These are phyloP conservation scores for Magnusiomyces suaveolens DNA, from an alignment of 1,139 yeast species.

Conservation along the genomic window DNA sequence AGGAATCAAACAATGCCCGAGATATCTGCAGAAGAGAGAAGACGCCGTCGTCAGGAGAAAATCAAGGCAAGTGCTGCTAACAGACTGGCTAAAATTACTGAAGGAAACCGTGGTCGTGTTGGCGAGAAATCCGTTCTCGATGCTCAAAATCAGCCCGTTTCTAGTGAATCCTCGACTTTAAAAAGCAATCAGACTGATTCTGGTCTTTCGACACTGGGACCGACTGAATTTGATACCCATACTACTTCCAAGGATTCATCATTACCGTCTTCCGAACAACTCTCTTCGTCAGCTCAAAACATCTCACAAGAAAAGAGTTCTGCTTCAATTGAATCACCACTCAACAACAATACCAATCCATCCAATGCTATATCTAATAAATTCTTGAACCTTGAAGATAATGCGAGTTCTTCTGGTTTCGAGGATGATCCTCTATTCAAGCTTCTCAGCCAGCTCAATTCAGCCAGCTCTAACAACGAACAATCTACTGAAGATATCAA, in stretches of 20 bases:
- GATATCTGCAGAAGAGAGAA: conserved; percentile 22
- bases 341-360: not conserved
- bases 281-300: too few species aligned
- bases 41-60: conserved; percentile 33
- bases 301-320: too few species aligned
- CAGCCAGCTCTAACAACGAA: conserved; percentile 4
- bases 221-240: too few species aligned
- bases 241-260: too few species aligned
- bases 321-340: too few species aligned
- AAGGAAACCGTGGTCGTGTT: not conserved
- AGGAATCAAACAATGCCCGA: conserved; percentile 1
- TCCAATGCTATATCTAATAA: too few species aligned
- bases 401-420: not conserved
- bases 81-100: conserved; percentile 33
- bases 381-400: too few species aligned
- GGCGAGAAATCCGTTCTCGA: not conserved
- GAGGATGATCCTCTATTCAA: conserved; percentile 14
- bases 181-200: not conserved
- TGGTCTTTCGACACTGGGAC: not conserved
- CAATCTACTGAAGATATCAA: conserved; percentile 7
- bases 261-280: too few species aligned
- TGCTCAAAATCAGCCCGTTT: too few species aligned
- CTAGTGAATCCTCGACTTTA: not conserved
- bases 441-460: conserved; percentile 11
- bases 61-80: conserved; percentile 30